Conservation (phyloP, 805 yeast species). For the Starmerella floricola region DNA sequence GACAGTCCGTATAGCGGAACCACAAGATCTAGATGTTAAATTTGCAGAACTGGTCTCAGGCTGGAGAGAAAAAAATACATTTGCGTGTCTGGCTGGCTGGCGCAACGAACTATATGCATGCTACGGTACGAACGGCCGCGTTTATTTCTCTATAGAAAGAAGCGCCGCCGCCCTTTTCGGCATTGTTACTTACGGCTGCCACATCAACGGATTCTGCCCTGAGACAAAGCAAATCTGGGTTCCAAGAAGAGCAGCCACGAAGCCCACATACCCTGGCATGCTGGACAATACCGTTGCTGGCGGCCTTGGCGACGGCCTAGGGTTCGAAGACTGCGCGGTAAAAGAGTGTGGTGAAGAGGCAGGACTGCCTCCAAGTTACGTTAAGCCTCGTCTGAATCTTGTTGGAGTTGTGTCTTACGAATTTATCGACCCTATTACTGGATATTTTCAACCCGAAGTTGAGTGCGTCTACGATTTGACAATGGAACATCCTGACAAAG, state of each 20-base stretch:
- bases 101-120: slow-evolving; percentile 71
- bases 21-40: slow-evolving; percentile 7
- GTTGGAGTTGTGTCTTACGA: slow-evolving; percentile 61
- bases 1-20: slow-evolving; percentile 7
- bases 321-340: slow-evolving; percentile 58
- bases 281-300: slow-evolving; percentile 94
- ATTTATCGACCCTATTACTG: slow-evolving; percentile 34
- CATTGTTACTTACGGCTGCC: slow-evolving; percentile 81
- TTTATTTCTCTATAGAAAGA: slow-evolving; percentile 66
- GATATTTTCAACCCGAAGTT: slow-evolving; percentile 78
- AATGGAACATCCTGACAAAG: slow-evolving; percentile 27
- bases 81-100: slow-evolving; percentile 43
- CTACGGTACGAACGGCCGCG: slow-evolving; percentile 41
- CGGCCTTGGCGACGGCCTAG: slow-evolving; percentile 74
- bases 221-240: slow-evolving; percentile 47
- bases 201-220: slow-evolving; percentile 56
- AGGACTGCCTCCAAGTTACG: slow-evolving; percentile 47
- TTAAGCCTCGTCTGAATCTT: slow-evolving; percentile 34
- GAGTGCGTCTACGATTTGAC: slow-evolving; percentile 70
- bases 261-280: slow-evolving; percentile 83
- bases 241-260: slow-evolving; percentile 64
- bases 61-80: slow-evolving; percentile 22
- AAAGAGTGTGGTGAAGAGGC: slow-evolving; percentile 92
- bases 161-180: slow-evolving; percentile 74
- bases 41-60: slow-evolving; percentile 17